phyloP scores from a whole-genome alignment of 768 basidiomycete genomes.

The Amanita brunnescens region DNA sequence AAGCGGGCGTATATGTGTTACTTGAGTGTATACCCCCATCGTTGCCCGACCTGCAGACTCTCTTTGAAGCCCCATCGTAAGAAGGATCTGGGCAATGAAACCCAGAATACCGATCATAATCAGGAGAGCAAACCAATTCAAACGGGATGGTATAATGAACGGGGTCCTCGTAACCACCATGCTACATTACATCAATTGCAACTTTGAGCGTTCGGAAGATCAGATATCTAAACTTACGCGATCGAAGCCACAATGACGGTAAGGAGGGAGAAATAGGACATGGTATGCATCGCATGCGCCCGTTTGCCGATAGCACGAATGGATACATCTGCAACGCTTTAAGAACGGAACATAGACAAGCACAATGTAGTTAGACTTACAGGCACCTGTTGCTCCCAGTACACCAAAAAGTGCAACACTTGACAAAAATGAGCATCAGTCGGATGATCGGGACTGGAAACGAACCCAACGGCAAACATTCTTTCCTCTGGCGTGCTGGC shows the following conservation, averaged over 20 bases:
- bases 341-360: neutral
- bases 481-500: constrained; percentile 31
- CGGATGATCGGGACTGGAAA: neutral
- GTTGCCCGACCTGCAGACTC: constrained; percentile 55
- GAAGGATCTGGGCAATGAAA: constrained; percentile 38
- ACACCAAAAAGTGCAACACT: constrained; percentile 64
- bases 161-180: constrained; percentile 33
- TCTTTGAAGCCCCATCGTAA: constrained; percentile 41
- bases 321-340: constrained; percentile 22
- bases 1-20: constrained; percentile 1
- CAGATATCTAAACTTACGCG: constrained; percentile 19
- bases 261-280: constrained; percentile 56
- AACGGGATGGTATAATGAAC: constrained; percentile 36
- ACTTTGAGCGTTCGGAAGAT: neutral
- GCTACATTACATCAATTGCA: constrained; percentile 21
- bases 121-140: constrained; percentile 38
- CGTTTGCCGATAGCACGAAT: constrained; percentile 64
- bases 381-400: constrained; percentile 55
- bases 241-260: constrained; percentile 34
- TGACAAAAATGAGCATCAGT: neutral
- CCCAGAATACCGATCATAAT: constrained; percentile 45
- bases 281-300: constrained; percentile 66
- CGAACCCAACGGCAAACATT: constrained; percentile 52
- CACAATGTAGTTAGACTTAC: constrained; percentile 29
- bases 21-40: constrained; percentile 43